Conservation (phyloP, 108 stramenopile genomes). For the Cyclotella choctawhatcheeana region DNA sequence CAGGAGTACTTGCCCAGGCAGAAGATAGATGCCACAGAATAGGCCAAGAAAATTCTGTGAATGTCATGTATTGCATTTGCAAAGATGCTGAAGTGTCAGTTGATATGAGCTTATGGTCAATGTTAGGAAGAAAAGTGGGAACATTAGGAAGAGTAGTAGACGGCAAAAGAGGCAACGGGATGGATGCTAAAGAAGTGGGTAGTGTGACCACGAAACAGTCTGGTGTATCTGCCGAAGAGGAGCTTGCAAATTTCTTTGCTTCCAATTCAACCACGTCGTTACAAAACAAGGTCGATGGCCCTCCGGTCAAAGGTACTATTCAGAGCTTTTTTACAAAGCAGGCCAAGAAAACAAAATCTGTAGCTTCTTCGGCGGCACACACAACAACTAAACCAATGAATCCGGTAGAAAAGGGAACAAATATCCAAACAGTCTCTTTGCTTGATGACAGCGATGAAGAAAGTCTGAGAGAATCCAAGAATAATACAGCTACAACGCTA, state of each 20-base stretch:
- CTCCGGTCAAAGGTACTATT: constrained; percentile 45
- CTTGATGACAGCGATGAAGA: constrained; percentile 27
- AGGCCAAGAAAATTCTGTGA: constrained; percentile 81
- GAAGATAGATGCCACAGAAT: constrained; percentile 97
- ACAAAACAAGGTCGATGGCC: constrained; percentile 1
- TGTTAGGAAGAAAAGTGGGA: constrained; percentile 75
- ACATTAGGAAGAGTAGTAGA: constrained; percentile 76
- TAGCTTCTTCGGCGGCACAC: not conserved
- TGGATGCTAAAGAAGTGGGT: constrained; percentile 42
- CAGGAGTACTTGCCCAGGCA: constrained; percentile 90
- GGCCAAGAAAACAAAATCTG: not conserved
- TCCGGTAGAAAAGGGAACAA: not conserved
- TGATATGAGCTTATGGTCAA: constrained; percentile 79
- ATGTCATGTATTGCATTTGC: constrained; percentile 86
- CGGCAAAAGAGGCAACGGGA: constrained; percentile 47
- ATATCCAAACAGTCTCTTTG: constrained; percentile 29
- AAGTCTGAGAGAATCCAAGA: not conserved
- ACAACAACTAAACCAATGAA: not conserved
- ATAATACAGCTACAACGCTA: not conserved
- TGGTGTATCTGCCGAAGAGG: constrained; percentile 47
- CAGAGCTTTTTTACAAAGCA: constrained; percentile 54
- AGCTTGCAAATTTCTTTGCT: constrained; percentile 50
- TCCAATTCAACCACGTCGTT: not conserved
- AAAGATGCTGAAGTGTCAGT: constrained; percentile 61
- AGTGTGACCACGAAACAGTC: not conserved